A percentile compares a stretch with the other conserved stretches of the same genome.
phyloP scores from a whole-genome alignment of 805 yeast species.

The Candida khao-thaluensis region DNA sequence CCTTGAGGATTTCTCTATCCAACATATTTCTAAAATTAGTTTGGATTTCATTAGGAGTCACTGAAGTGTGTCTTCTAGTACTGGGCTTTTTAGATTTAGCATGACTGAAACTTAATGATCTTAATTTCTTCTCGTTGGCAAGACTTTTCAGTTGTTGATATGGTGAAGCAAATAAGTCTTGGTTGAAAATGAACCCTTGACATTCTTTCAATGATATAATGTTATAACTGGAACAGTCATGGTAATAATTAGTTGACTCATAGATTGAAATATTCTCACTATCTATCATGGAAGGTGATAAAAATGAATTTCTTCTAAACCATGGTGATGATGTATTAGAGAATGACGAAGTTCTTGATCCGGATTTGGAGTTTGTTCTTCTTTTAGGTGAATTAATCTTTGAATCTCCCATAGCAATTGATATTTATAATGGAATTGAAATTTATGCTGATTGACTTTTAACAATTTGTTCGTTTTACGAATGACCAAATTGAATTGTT shows the following conservation, averaged over 20 bases:
- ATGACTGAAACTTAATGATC: slow-evolving; percentile 22
- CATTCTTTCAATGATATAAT: slow-evolving; percentile 54
- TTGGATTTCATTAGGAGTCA: slow-evolving; percentile 9
- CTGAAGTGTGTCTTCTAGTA: slow-evolving; percentile 13
- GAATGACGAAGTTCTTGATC: slow-evolving; percentile 21
- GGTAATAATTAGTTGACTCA: slow-evolving; percentile 40
- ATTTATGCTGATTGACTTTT: too few species aligned
- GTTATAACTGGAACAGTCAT: slow-evolving; percentile 26
- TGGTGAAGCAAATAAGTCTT: slow-evolving; percentile 70
- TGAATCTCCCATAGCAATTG: slow-evolving; percentile 5
- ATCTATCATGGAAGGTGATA: slow-evolving; percentile 56
- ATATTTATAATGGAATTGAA: not conserved
- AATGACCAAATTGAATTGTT: too few species aligned
- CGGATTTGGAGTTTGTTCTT: slow-evolving; percentile 8
- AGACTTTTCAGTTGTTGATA: slow-evolving; percentile 54
- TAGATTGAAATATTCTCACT: slow-evolving; percentile 56
- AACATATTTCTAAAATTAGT: slow-evolving; percentile 7
- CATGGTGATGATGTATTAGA: slow-evolving; percentile 48
- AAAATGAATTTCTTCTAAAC: slow-evolving; percentile 54
- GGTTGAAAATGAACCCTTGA: slow-evolving; percentile 77
- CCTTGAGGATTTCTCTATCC: slow-evolving; percentile 10
- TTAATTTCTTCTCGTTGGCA: slow-evolving; percentile 31
- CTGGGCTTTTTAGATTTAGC: slow-evolving; percentile 13
- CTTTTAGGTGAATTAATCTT: slow-evolving; percentile 9
- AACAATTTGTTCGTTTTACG: too few species aligned